These are phyloP conservation scores for Pisolithus thermaeus DNA, from an alignment of 1,284 basidiomycete species.

Conservation along the genomic window DNA sequence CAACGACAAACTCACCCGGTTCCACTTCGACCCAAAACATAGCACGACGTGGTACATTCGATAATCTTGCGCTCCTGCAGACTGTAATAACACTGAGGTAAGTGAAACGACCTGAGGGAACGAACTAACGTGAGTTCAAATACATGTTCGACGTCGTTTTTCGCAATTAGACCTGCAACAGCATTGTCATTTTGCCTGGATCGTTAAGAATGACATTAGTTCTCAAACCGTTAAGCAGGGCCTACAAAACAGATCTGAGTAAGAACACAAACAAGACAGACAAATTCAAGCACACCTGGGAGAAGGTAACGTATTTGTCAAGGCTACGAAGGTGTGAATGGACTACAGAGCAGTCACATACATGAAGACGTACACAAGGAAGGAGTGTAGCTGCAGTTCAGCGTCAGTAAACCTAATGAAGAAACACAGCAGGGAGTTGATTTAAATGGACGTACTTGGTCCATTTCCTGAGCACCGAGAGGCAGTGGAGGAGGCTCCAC, in stretches of 20 bases:
- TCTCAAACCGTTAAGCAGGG: slow-evolving; percentile 45
- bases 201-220: background rate
- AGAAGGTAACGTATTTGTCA: slow-evolving; percentile 61
- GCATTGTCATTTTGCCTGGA: slow-evolving; percentile 7
- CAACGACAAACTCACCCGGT: slow-evolving; percentile 32
- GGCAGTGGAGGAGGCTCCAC: slow-evolving; percentile 1
- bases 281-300: slow-evolving; percentile 33
- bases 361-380: slow-evolving; percentile 43
- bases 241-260: slow-evolving; percentile 27
- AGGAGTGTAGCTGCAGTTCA: slow-evolving; percentile 41
- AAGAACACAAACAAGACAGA: background rate
- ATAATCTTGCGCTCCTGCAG: too few species aligned
- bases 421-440: slow-evolving; percentile 1
- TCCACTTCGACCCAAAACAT: too few species aligned
- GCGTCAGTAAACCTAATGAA: slow-evolving; percentile 2
- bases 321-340: slow-evolving; percentile 34
- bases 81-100: too few species aligned
- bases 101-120: too few species aligned
- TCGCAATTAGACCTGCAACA: slow-evolving; percentile 37
- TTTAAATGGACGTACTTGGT: slow-evolving; percentile 13
- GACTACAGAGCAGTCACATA: background rate
- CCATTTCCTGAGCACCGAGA: slow-evolving; percentile 20
- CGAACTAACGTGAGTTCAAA: slow-evolving; percentile 57
- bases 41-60: too few species aligned
- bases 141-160: slow-evolving; percentile 42